Evolutionary conservation across 2,329 filamentous ascomycete species (phyloP).

Genomic region (Neonectria magnoliae): DNA sequence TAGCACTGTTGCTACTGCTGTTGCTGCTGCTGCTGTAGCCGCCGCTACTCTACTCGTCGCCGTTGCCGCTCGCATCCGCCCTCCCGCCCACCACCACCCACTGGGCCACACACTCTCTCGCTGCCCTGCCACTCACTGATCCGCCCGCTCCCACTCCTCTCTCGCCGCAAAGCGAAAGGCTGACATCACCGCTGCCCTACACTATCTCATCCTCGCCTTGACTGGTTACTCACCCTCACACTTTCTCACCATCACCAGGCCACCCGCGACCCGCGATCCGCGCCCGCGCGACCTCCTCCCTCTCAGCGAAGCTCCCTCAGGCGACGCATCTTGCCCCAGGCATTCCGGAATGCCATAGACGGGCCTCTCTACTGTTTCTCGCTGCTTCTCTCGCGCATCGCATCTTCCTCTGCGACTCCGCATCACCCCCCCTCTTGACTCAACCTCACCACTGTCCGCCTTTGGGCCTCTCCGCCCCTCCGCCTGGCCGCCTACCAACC

Average conservation of each 20-base stretch:
- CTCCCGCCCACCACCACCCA: not conserved
- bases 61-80: slow-evolving; percentile 36
- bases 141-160: slow-evolving; percentile 11
- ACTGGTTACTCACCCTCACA: slow-evolving; percentile 13
- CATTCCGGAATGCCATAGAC: slow-evolving; percentile 28
- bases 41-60: not conserved
- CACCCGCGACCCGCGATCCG: slow-evolving; percentile 21
- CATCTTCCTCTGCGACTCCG: not conserved
- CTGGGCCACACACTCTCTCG: too few species aligned
- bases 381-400: slow-evolving; percentile 19
- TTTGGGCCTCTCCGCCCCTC: slow-evolving; percentile 9
- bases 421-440: not conserved
- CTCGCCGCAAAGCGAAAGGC: slow-evolving; percentile 12
- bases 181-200: slow-evolving; percentile 29
- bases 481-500: slow-evolving; percentile 2
- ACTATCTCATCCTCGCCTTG: slow-evolving; percentile 13
- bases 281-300: slow-evolving; percentile 15
- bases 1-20: not conserved
- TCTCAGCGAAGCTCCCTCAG: slow-evolving; percentile 2
- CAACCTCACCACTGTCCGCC: not conserved
- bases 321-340: slow-evolving; percentile 1
- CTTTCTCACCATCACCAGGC: slow-evolving; percentile 20
- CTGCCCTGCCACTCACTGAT: slow-evolving; percentile 6
- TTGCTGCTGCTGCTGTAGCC: not conserved
- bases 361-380: slow-evolving; percentile 11